Percentiles rank a stretch among this genome's conserved stretches.
Conservation (phyloP, 2,329 filamentous ascomycete genomes). For the Diaporthe humulicola region DNA sequence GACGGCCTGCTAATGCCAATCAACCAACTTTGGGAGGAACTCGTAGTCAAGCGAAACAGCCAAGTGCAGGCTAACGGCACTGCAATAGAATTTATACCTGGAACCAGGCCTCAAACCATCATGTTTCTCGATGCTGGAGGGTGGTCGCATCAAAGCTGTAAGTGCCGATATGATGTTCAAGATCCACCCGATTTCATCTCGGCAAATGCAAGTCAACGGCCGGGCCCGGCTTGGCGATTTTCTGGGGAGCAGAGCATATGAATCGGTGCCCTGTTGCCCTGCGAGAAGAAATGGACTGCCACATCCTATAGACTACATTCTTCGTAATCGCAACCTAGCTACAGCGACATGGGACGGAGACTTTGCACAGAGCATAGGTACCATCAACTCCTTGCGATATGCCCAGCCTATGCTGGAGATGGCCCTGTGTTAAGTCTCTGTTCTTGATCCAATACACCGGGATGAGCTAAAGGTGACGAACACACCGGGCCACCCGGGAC, state of each 20-base stretch:
- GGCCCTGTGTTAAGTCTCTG: neutral
- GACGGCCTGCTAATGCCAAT: neutral
- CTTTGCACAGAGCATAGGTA: neutral
- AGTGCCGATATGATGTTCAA: neutral
- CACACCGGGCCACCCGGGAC: neutral
- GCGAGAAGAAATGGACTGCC: no score
- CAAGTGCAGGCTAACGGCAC: neutral
- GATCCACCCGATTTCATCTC: slow-evolving; percentile 27
- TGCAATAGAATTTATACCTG: neutral
- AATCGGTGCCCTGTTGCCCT: no score
- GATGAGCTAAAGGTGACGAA: neutral
- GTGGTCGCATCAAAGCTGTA: neutral
- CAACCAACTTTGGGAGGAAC: neutral
- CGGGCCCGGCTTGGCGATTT: slow-evolving; percentile 22
- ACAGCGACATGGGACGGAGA: neutral
- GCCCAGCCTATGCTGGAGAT: neutral
- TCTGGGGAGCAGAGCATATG: neutral
- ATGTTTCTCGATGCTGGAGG: neutral
- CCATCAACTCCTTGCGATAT: no score
- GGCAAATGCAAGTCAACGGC: slow-evolving; percentile 14
- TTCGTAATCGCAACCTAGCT: neutral
- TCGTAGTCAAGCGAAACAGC: slow-evolving; percentile 1
- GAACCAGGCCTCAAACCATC: neutral
- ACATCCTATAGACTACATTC: neutral
- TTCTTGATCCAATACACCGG: neutral